phyloP scores from a whole-genome alignment of 345 rosid species.

The Nephelium lappaceum region DNA sequence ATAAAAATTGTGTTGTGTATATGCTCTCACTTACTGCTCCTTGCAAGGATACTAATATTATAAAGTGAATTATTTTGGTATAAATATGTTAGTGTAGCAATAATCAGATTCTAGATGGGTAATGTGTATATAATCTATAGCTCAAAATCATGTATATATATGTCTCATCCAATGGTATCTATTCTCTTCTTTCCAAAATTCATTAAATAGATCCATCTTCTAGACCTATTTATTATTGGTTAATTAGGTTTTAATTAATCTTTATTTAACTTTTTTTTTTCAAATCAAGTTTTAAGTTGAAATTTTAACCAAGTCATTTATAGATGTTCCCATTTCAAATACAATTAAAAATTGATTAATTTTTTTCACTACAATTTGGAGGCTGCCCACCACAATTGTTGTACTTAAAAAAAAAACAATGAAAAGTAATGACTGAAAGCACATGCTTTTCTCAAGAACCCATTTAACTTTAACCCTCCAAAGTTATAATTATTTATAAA shows the following conservation, averaged over 20 bases:
- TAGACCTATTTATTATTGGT: neutral
- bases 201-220: neutral
- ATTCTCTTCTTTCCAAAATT: conserved; percentile 1
- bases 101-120: neutral
- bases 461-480: conserved; percentile 6
- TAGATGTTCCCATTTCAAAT: neutral
- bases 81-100: conserved; percentile 10
- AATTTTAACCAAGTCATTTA: neutral
- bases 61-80: neutral
- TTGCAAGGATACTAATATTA: neutral
- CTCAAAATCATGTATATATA: neutral
- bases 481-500: neutral
- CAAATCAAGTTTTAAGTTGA: neutral
- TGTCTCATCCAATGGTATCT: neutral
- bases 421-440: neutral
- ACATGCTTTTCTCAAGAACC: neutral
- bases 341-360: neutral
- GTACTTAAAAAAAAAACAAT: neutral
- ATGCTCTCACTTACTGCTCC: neutral
- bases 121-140: neutral
- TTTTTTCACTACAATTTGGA: neutral
- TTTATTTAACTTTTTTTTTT: no score
- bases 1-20: no score
- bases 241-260: neutral
- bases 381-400: neutral